Percentiles rank a stretch among this genome's conserved stretches.
Evolutionary conservation across 148 eudicot genomes (phyloP).

Genomic region (Vaccinium vitisidaea): DNA sequence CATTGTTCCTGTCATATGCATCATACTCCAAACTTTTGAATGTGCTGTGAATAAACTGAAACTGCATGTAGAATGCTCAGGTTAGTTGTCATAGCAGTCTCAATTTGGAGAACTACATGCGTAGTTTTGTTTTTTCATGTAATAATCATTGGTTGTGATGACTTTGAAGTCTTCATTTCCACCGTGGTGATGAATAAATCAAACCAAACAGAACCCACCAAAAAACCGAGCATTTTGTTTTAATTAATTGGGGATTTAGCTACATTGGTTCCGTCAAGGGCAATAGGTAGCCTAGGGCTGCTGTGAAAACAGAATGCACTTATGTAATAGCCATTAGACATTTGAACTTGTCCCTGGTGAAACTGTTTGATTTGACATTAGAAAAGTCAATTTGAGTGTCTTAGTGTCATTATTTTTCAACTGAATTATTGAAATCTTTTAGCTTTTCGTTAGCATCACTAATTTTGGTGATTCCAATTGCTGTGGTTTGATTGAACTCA

Average conservation of each 20-base stretch:
- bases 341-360: background rate
- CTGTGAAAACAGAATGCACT: background rate
- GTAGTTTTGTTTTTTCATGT: background rate
- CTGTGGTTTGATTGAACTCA: conserved; percentile 3
- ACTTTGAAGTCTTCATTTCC: background rate
- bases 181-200: background rate
- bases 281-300: background rate
- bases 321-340: background rate
- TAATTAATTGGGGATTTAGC: background rate
- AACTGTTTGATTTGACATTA: background rate
- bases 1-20: conserved; percentile 3
- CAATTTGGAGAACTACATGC: background rate
- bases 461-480: background rate
- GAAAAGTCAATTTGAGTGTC: background rate
- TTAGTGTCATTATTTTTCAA: background rate
- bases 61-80: background rate
- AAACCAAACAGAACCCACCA: background rate
- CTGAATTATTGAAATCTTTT: background rate
- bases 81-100: background rate
- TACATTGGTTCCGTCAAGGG: background rate
- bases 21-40: background rate
- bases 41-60: background rate
- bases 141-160: background rate
- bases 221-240: background rate
- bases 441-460: background rate